Conservation (phyloP, 371 early-diverging fungal species). For the Mortierella sp. region DNA sequence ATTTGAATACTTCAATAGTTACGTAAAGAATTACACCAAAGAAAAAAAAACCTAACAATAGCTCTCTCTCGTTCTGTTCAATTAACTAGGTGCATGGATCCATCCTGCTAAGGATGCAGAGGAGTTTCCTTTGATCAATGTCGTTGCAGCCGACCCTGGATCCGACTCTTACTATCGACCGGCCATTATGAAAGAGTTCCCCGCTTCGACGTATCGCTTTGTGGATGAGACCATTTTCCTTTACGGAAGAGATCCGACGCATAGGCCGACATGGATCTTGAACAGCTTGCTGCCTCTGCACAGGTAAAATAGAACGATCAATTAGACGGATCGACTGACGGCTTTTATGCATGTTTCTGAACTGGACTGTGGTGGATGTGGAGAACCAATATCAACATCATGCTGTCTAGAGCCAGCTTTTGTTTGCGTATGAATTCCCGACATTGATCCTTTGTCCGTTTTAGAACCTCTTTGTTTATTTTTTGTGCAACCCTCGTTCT, state of each 20-base stretch:
- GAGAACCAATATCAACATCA: background rate
- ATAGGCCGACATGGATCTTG: slow-evolving; percentile 43
- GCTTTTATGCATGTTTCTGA: background rate
- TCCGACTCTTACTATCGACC: slow-evolving; percentile 54
- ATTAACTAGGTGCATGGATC: slow-evolving; percentile 49
- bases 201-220: slow-evolving; percentile 36
- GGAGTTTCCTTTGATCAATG: slow-evolving; percentile 43
- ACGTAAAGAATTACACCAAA: background rate
- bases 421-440: background rate
- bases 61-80: background rate
- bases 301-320: slow-evolving; percentile 33
- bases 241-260: slow-evolving; percentile 42
- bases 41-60: background rate
- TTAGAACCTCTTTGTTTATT: background rate
- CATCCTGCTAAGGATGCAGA: slow-evolving; percentile 20
- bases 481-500: slow-evolving; percentile 4
- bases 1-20: background rate
- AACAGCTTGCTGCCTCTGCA: slow-evolving; percentile 52
- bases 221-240: slow-evolving; percentile 54
- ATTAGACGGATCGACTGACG: background rate
- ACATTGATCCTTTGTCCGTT: background rate
- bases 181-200: slow-evolving; percentile 33
- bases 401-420: background rate
- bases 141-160: slow-evolving; percentile 47
- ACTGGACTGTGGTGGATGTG: background rate